phyloP scores from a whole-genome alignment of 192 early-diverging fungal genomes.

The Phycomyces nitens region DNA sequence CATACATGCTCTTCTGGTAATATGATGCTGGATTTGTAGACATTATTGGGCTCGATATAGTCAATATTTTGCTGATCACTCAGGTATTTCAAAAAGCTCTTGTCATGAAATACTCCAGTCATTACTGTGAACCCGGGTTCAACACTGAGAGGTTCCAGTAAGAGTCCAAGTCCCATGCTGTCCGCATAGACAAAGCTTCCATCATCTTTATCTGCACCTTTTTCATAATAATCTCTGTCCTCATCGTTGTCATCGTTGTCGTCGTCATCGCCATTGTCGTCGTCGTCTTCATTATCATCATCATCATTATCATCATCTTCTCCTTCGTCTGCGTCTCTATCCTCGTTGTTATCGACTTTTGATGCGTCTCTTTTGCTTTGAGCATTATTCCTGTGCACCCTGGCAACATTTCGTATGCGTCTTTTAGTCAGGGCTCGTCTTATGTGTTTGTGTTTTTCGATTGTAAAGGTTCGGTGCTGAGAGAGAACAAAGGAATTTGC shows the following conservation, averaged over 20 bases:
- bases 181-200: neutral
- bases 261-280: neutral
- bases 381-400: neutral
- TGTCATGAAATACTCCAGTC: constrained; percentile 24
- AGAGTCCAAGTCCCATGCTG: neutral
- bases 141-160: constrained; percentile 10
- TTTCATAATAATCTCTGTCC: neutral
- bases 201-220: constrained; percentile 1
- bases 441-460: neutral
- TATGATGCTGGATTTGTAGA: constrained; percentile 15
- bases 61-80: constrained; percentile 6
- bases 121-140: constrained; percentile 17
- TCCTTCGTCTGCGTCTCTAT: neutral
- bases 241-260: neutral
- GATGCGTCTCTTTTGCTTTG: neutral
- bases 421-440: neutral
- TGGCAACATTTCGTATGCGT: neutral
- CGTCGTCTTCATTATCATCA: neutral
- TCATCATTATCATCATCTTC: neutral
- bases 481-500: constrained; percentile 8
- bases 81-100: constrained; percentile 21
- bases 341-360: neutral
- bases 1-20: neutral
- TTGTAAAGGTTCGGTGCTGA: constrained; percentile 8
- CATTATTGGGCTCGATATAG: constrained; percentile 25